phyloP scores from a whole-genome alignment of 2,329 filamentous ascomycete species.

The Diaporthe velutina region DNA sequence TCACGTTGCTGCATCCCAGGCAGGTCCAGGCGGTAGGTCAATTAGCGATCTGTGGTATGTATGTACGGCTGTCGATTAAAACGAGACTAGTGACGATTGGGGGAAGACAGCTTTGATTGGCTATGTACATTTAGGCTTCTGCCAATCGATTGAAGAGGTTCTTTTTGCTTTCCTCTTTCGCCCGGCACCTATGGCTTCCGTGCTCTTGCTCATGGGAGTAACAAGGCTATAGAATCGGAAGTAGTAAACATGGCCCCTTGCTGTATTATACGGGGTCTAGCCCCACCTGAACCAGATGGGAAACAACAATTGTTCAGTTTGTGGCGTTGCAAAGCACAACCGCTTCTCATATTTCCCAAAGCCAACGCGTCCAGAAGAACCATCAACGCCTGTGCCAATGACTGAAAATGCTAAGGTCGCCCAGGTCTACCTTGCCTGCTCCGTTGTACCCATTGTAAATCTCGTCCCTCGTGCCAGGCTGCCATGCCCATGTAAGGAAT shows the following conservation, averaged over 20 bases:
- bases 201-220: background rate
- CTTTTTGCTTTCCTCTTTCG: background rate
- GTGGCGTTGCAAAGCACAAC: conserved; percentile 1
- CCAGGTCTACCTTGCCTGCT: conserved; percentile 16
- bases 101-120: conserved; percentile 4
- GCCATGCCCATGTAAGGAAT: background rate
- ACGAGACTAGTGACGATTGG: background rate
- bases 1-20: background rate
- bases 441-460: background rate
- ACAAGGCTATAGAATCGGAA: background rate
- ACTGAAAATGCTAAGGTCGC: conserved; percentile 23
- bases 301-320: conserved; percentile 13
- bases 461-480: background rate
- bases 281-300: conserved; percentile 14
- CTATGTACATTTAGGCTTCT: conserved; percentile 27
- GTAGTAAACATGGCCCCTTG: background rate
- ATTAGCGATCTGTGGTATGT: background rate
- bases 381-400: conserved; percentile 24
- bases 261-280: conserved; percentile 2
- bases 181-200: background rate
- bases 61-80: background rate
- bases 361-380: background rate
- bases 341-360: background rate
- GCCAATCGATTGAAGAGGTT: conserved; percentile 3
- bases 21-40: background rate